Conservation (phyloP, 768 basidiomycete species). For the Phallus indusiatus region DNA sequence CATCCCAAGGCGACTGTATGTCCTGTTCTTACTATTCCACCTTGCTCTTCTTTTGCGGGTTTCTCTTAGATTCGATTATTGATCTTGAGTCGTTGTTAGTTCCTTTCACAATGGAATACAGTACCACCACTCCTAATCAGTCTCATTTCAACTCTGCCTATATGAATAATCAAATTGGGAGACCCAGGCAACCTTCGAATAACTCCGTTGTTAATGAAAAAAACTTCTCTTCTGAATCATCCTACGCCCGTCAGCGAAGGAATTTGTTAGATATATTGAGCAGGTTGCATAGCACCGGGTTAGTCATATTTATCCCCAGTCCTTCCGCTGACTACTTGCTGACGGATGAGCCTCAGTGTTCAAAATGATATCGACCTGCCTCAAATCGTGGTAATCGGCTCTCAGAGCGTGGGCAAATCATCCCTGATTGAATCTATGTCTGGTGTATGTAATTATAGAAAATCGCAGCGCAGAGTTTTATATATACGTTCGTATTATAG, state of each 20-base stretch:
- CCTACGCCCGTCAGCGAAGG: constrained; percentile 24
- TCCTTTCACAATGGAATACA: not conserved
- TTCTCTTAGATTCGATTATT: not conserved
- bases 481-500: constrained; percentile 21
- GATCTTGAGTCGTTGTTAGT: not conserved
- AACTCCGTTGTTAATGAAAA: not conserved
- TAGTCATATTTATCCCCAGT: constrained; percentile 8
- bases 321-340: not conserved
- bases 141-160: not conserved
- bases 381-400: constrained; percentile 63
- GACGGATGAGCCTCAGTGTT: constrained; percentile 31
- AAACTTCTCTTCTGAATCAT: constrained; percentile 3
- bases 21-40: not conserved
- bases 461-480: not conserved
- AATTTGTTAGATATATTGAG: constrained; percentile 52
- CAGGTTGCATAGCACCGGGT: constrained; percentile 56
- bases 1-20: not conserved
- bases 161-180: not conserved
- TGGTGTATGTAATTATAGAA: not conserved
- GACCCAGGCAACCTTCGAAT: not conserved
- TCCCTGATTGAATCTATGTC: constrained; percentile 73
- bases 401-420: constrained; percentile 67
- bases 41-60: not conserved
- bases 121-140: not conserved
- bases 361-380: constrained; percentile 66